These are phyloP conservation scores for Penicillium manginii DNA, from an alignment of 495 filamentous ascomycete species.

Conservation along the genomic window DNA sequence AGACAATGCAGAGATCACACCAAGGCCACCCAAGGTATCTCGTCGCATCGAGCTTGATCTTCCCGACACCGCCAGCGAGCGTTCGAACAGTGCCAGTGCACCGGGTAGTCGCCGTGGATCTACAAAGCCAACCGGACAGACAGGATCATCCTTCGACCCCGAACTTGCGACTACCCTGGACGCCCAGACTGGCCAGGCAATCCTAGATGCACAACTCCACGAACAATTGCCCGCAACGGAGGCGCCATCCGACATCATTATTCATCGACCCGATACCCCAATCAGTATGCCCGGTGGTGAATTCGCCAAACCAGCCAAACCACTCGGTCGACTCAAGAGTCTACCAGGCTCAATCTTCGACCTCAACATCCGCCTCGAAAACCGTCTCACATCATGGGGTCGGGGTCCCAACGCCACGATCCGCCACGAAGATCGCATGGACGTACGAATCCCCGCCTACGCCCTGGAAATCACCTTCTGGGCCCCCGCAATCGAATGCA, in stretches of 20 bases:
- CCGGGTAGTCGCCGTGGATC: constrained; percentile 14
- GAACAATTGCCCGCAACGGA: constrained; percentile 24
- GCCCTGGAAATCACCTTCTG: constrained; percentile 80
- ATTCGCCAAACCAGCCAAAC: constrained; percentile 42
- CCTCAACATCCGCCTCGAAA: constrained; percentile 64
- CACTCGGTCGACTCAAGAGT: constrained; percentile 49
- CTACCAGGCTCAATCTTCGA: constrained; percentile 51
- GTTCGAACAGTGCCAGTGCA: constrained; percentile 34
- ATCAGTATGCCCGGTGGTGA: constrained; percentile 9
- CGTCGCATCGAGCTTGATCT: constrained; percentile 43
- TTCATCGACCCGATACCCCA: constrained; percentile 18
- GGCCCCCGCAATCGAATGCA: constrained; percentile 62
- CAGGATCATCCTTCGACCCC: constrained; percentile 24
- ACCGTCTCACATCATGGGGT: constrained; percentile 74
- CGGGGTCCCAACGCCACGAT: constrained; percentile 64
- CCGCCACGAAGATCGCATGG: constrained; percentile 57
- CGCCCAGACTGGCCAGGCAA: constrained; percentile 42
- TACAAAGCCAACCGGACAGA: background rate
- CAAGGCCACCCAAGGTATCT: constrained; percentile 39
- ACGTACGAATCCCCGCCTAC: constrained; percentile 76
- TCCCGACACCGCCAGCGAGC: constrained; percentile 50
- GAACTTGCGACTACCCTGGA: constrained; percentile 49
- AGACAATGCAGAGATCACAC: constrained; percentile 26
- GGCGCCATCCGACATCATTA: constrained; percentile 27
- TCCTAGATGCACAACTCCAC: constrained; percentile 34